Base-by-base conservation (phyloP, 2,329 filamentous ascomycete species). In the Aotearoamyces nothofagi region DNA sequence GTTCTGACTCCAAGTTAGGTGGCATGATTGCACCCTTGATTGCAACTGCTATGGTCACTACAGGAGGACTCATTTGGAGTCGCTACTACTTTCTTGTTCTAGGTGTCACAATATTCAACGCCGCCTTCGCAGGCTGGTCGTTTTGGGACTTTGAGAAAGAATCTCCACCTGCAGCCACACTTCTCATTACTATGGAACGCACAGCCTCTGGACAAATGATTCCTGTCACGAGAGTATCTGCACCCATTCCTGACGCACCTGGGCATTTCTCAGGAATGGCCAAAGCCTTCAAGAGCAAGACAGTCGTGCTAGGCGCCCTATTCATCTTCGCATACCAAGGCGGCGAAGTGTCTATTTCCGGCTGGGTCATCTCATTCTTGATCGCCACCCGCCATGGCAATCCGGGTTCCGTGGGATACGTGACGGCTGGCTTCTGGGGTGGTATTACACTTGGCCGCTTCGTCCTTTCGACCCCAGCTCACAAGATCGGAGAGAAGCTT, bases 251-350 rank as follows among this genome's bases (percentile, higher is more conserved):
- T 25, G 44, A 52, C 23, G 37, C 60, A 14, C 40, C 51, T 7
- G 56, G 54, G 28, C 60, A 52, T n/a, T 40, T 49, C 5, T 20
- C 34, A 6, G 36, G 29, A 14, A 34, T 68, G 58, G 42, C 64
- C 26, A 38, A 63, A 43, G 56, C 58, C 35, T 49, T 66, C 47
- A 53, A 57, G 52, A 43, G 60, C 56, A 48, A 67, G 25, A 42
- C 37, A 4, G 80, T 84, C 0, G 52, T 90, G 1, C 61, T 90
- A 0, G 79, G 80, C 3, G 76, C 81, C 0, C 50, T 82, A 7
- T 90, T 90, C 57, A 79, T 90, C 50, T 90, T 92, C 49, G 70
- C 74, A 15, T 92, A 92, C 50, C 80, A 90, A 52, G 82, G 81
- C 17, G 77, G 78, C 19, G 82, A 92, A 52, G 81, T 92, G 10